Conservation (phyloP, 306 rosid species). For the Malus fusca region DNA sequence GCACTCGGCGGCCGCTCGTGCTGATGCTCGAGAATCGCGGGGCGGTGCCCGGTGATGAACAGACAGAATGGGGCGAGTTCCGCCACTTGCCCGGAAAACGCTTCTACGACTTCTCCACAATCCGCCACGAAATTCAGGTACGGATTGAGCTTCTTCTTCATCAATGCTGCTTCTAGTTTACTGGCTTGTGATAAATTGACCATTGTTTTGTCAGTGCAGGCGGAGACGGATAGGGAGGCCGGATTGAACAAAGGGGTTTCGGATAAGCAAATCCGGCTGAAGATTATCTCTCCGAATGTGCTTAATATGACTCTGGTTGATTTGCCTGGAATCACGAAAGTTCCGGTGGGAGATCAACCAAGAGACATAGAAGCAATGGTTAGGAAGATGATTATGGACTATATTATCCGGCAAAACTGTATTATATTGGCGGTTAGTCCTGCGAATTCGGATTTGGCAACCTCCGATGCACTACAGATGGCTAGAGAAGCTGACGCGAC, state of each 20-base stretch:
- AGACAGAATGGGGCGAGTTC: slow-evolving; percentile 30
- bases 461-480: slow-evolving; percentile 37
- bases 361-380: slow-evolving; percentile 31
- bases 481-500: slow-evolving; percentile 34
- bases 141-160: neutral
- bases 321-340: slow-evolving; percentile 37
- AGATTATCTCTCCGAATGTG: slow-evolving; percentile 32
- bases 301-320: slow-evolving; percentile 36
- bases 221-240: slow-evolving; percentile 31
- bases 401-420: slow-evolving; percentile 24
- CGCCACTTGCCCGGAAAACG: slow-evolving; percentile 29
- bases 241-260: slow-evolving; percentile 33
- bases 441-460: slow-evolving; percentile 38
- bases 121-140: slow-evolving; percentile 35
- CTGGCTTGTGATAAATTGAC: too few relatives aligned
- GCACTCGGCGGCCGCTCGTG: slow-evolving; percentile 32
- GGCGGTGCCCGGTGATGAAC: neutral
- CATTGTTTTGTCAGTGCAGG: slow-evolving; percentile 9
- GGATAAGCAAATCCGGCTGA: slow-evolving; percentile 29
- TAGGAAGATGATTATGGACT: slow-evolving; percentile 30
- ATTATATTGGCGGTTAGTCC: slow-evolving; percentile 34
- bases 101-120: slow-evolving; percentile 24
- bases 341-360: slow-evolving; percentile 43
- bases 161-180: neutral
- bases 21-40: slow-evolving; percentile 29